Conservation (phyloP, 768 basidiomycete genomes). For the Naganishia vishniacii region DNA sequence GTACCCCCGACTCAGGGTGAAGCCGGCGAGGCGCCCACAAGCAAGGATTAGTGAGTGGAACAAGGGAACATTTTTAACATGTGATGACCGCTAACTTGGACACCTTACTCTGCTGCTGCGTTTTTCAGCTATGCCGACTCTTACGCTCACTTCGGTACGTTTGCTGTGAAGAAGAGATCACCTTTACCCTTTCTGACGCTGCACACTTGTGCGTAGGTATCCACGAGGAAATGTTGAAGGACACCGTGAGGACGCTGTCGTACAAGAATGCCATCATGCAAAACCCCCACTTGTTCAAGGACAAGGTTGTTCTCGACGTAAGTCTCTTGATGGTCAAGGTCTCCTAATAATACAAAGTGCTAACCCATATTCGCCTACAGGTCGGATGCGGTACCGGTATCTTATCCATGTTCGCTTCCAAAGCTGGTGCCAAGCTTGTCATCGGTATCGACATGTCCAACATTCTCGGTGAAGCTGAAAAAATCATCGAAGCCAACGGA, state of each 20-base stretch:
- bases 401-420: constrained; percentile 94
- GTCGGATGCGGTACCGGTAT: constrained; percentile 97
- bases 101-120: background rate
- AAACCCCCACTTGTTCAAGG: constrained; percentile 92
- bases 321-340: constrained; percentile 21
- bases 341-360: background rate
- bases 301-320: constrained; percentile 81
- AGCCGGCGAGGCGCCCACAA: constrained; percentile 43
- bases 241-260: constrained; percentile 85
- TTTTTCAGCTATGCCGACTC: constrained; percentile 66
- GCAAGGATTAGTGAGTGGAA: constrained; percentile 44
- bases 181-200: background rate
- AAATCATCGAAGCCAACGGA: constrained; percentile 92
- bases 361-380: constrained; percentile 45
- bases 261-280: constrained; percentile 92
- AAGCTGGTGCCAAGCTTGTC: constrained; percentile 87
- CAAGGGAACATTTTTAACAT: background rate
- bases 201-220: constrained; percentile 62
- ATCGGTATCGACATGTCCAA: constrained; percentile 99
- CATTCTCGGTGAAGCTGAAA: constrained; percentile 97
- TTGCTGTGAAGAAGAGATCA: background rate
- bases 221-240: constrained; percentile 99
- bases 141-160: constrained; percentile 85
- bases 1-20: constrained; percentile 22
- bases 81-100: too few species aligned